These are phyloP conservation scores for Mangifera indica DNA, from an alignment of 345 rosid genomes.

Conservation along the genomic window DNA sequence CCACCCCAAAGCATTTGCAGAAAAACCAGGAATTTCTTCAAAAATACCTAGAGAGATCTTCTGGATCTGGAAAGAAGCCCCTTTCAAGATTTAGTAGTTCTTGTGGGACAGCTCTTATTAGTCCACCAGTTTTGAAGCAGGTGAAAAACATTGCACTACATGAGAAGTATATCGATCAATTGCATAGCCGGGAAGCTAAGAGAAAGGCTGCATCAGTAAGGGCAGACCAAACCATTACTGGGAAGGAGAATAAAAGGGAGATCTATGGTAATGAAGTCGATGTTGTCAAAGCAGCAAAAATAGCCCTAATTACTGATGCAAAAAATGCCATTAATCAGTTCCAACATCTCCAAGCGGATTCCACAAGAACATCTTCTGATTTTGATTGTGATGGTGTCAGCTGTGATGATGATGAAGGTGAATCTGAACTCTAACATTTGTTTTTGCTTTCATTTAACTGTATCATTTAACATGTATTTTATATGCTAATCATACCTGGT, in stretches of 20 bases:
- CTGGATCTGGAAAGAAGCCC: constrained; percentile 34
- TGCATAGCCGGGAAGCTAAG: constrained; percentile 76
- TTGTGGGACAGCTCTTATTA: constrained; percentile 30
- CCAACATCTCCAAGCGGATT: constrained; percentile 35
- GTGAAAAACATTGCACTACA: constrained; percentile 67
- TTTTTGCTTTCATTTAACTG: not conserved
- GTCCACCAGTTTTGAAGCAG: constrained; percentile 67
- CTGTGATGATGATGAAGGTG: constrained; percentile 37
- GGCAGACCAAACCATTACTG: constrained; percentile 14
- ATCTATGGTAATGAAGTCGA: constrained; percentile 30
- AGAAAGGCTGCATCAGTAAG: constrained; percentile 46
- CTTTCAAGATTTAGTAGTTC: constrained; percentile 41
- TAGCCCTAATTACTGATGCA: constrained; percentile 47
- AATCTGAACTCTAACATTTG: constrained; percentile 9
- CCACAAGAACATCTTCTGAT: constrained; percentile 34
- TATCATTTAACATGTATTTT: not conserved
- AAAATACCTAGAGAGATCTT: constrained; percentile 36
- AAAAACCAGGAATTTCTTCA: constrained; percentile 43
- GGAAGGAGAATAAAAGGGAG: constrained; percentile 47
- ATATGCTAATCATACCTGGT: not conserved
- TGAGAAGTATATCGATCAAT: constrained; percentile 75
- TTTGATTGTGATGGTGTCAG: constrained; percentile 27
- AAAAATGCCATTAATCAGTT: constrained; percentile 62
- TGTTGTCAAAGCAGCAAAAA: constrained; percentile 55
- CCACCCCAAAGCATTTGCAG: constrained; percentile 43